Conservation (phyloP, 179 eudicot genomes). For the Pouteria campechiana region DNA sequence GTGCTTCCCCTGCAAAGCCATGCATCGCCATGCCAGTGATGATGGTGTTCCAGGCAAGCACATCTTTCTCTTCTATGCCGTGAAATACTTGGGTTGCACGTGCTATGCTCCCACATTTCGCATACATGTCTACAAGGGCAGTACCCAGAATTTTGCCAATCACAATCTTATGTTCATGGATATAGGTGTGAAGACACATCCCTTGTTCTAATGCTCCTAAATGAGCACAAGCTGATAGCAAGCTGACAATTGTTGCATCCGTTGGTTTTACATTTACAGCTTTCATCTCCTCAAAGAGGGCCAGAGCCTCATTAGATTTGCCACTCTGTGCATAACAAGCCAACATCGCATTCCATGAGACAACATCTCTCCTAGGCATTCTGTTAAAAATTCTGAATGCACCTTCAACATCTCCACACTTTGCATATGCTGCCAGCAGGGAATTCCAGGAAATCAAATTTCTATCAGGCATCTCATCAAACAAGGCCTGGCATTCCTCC, state of each 20-base stretch:
- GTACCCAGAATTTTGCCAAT: constrained; percentile 17
- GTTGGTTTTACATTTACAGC: constrained; percentile 6
- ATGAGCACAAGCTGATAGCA: constrained; percentile 26
- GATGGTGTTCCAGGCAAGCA: constrained; percentile 32
- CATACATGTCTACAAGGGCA: constrained; percentile 35
- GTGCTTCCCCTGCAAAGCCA: constrained; percentile 17
- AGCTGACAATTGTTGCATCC: constrained; percentile 19
- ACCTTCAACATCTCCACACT: constrained; percentile 17
- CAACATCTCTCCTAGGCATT: constrained; percentile 24
- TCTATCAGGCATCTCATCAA: constrained; percentile 27
- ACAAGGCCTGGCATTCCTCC: constrained; percentile 16
- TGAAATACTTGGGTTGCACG: constrained; percentile 19
- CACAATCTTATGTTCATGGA: constrained; percentile 11
- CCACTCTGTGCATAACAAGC: constrained; percentile 27
- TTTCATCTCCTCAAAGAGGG: constrained; percentile 21
- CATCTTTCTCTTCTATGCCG: constrained; percentile 16
- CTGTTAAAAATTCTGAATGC: constrained; percentile 12
- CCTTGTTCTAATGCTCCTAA: constrained; percentile 27
- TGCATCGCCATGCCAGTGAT: constrained; percentile 27
- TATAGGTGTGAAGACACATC: constrained; percentile 9
- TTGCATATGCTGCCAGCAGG: constrained; percentile 20
- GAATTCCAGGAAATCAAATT: constrained; percentile 24
- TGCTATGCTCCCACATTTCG: constrained; percentile 26
- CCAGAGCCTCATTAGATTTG: constrained; percentile 16
- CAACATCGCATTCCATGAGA: constrained; percentile 28